These are phyloP conservation scores for Cornus florida DNA, from an alignment of 148 eudicot species.

Conservation along the genomic window DNA sequence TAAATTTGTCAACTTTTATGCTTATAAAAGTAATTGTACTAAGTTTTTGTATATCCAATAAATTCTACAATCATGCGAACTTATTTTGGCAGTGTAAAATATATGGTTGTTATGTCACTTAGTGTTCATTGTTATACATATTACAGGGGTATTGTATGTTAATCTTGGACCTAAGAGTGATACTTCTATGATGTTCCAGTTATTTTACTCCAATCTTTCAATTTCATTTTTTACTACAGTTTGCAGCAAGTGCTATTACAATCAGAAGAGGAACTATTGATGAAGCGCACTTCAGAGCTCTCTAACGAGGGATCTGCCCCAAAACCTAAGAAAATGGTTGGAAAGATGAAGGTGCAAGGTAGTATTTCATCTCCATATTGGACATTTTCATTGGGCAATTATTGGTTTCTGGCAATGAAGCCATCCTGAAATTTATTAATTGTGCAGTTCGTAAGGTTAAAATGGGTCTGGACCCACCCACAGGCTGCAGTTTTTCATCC, in stretches of 20 bases:
- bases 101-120: too few relatives aligned
- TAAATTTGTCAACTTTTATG: neutral
- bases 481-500: slow-evolving; percentile 72
- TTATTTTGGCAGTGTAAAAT: neutral
- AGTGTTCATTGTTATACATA: too few relatives aligned
- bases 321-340: slow-evolving; percentile 84
- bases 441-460: slow-evolving; percentile 85
- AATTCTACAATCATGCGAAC: neutral
- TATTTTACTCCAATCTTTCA: neutral
- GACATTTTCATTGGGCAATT: neutral
- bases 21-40: neutral
- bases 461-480: slow-evolving; percentile 82
- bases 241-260: slow-evolving; percentile 74
- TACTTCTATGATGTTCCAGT: neutral
- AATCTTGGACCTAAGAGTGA: neutral
- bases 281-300: slow-evolving; percentile 57
- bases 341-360: slow-evolving; percentile 97
- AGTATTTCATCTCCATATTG: slow-evolving; percentile 13
- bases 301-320: slow-evolving; percentile 56
- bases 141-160: neutral
- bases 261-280: slow-evolving; percentile 79
- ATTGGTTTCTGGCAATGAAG: neutral
- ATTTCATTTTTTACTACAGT: slow-evolving; percentile 28
- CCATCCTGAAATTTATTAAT: slow-evolving; percentile 12
- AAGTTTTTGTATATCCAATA: neutral